Evolutionary conservation across 441 rosid species (phyloP), one percentile per base, ranked within the genome.

Genomic region (Jatropha podagrica): DNA sequence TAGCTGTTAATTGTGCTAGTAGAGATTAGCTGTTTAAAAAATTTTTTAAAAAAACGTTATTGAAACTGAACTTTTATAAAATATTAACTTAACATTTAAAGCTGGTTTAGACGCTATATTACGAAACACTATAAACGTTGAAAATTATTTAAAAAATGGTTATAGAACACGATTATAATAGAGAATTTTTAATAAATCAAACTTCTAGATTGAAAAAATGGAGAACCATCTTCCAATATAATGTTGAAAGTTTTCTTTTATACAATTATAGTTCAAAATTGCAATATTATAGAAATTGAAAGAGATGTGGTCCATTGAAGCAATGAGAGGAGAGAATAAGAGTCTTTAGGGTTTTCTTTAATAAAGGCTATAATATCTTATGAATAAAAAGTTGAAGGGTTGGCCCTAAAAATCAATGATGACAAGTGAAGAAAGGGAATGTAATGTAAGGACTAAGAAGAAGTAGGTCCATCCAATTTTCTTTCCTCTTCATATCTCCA

Each of bases 401-500:
- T 58, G 72, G 54, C 75, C 79, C 48, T 58, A 54, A 72, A 71
- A 70, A 67, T 55, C 73, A 80, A 85, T 82, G 60, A 85, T 78
- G 78, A 60, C 62, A 55, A 49, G 66, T 41, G 75, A 65, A 72
- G 72, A 74, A 85, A 74, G 46, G 62, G 55, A 71, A 55, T 18
- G 2, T 17, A 41, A 52, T 13, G 37, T 20, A 37, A 32, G 41
- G 69, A 27, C 37, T 4, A 8, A 11, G 56, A 60, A 56, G 76
- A 66, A 55, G 75, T 67, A 66, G 75, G 80, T 73, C 81, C 82
- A 38, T 77, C 76, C 60, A 46, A 61, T 65, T 44, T 65, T 17
- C 20, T 54, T 44, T 32, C 23, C 68, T 69, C 74, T 79, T 76
- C 56, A 65, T 54, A n/a, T 77, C 66, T 59, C 60, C 75, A 81